Evolutionary conservation across 1,139 yeast species (phyloP).

Genomic region (Suhomyces ambrosiae): DNA sequence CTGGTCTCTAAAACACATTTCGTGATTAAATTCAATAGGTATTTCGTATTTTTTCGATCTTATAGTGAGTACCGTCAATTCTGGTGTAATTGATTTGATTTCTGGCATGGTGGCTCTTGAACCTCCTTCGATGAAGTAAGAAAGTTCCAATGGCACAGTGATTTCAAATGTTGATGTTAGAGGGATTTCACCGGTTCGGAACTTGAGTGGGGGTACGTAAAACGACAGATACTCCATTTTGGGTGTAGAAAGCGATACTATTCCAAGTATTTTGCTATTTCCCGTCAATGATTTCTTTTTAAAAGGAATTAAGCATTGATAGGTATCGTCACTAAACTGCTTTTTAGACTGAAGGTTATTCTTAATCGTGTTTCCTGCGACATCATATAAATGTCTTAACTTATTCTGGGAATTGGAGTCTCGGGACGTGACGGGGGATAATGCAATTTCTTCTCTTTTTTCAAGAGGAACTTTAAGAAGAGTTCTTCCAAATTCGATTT

Average conservation of each 20-base stretch:
- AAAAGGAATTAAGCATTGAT: slow-evolving; percentile 36
- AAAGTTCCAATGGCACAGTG: slow-evolving; percentile 39
- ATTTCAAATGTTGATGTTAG: slow-evolving; percentile 23
- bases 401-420: slow-evolving; percentile 25
- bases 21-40: slow-evolving; percentile 47
- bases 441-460: slow-evolving; percentile 10
- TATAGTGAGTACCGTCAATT: slow-evolving; percentile 37
- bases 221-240: slow-evolving; percentile 30
- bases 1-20: slow-evolving; percentile 33
- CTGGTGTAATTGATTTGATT: slow-evolving; percentile 32
- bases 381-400: slow-evolving; percentile 38
- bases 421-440: slow-evolving; percentile 20
- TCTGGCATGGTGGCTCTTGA: slow-evolving; percentile 25
- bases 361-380: slow-evolving; percentile 23
- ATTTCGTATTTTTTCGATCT: slow-evolving; percentile 34
- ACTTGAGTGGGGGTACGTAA: slow-evolving; percentile 40
- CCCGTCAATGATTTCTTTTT: slow-evolving; percentile 44
- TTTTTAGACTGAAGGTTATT: slow-evolving; percentile 19
- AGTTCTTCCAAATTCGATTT: slow-evolving; percentile 33
- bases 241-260: slow-evolving; percentile 41
- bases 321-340: slow-evolving; percentile 27
- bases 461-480: slow-evolving; percentile 15
- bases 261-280: slow-evolving; percentile 34
- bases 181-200: slow-evolving; percentile 17
- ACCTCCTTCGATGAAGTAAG: slow-evolving; percentile 29